Evolutionary conservation across 2,329 filamentous ascomycete species (phyloP).

Genomic region (Chaetothyriales sp.): DNA sequence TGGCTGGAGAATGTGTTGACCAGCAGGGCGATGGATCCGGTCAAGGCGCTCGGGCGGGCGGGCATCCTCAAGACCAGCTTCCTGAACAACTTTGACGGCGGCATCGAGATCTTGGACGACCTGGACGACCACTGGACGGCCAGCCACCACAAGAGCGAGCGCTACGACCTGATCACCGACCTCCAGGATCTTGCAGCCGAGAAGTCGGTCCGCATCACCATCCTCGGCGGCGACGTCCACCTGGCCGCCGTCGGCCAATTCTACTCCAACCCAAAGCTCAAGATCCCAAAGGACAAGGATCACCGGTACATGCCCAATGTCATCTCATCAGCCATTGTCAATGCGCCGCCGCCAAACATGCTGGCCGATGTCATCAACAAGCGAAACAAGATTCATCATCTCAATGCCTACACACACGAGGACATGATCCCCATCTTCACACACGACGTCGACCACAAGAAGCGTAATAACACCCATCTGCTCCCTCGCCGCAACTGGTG

Average conservation of each 20-base stretch:
- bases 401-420: constrained; percentile 66
- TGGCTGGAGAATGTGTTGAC: constrained; percentile 58
- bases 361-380: constrained; percentile 87
- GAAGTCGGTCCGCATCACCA: constrained; percentile 80
- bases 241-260: constrained; percentile 86
- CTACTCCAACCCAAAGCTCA: constrained; percentile 75
- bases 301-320: constrained; percentile 95
- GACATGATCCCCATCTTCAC: constrained; percentile 90
- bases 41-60: constrained; percentile 73
- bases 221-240: constrained; percentile 87
- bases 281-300: constrained; percentile 73
- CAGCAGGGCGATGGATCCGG: constrained; percentile 68
- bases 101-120: constrained; percentile 81
- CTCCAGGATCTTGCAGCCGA: constrained; percentile 85
- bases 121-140: constrained; percentile 96
- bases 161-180: constrained; percentile 73
- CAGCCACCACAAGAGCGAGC: constrained; percentile 82
- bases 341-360: constrained; percentile 73
- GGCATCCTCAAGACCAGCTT: constrained; percentile 59
- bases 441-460: constrained; percentile 75
- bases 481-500: constrained; percentile 92
- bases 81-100: constrained; percentile 79
- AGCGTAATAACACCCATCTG: constrained; percentile 78
- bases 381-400: constrained; percentile 60
- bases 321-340: constrained; percentile 85